Evolutionary conservation across 176 grass and related monocot genomes (phyloP).

Genomic region (Aegilops tauschii): DNA sequence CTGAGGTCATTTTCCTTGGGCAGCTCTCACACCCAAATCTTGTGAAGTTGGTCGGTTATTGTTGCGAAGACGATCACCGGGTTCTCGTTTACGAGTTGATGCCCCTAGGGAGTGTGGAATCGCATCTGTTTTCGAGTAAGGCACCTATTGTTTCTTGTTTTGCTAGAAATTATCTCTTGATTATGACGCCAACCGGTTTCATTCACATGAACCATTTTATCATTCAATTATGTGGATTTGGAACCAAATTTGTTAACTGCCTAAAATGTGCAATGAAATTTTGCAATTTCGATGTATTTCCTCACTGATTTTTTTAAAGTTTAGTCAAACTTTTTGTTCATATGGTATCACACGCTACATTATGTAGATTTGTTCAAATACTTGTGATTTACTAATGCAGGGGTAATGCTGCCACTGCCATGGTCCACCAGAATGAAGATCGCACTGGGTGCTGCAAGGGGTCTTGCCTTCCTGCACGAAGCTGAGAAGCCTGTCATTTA

Average conservation of each 20-base stretch:
- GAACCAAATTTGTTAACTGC: not conserved
- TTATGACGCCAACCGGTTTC: not conserved
- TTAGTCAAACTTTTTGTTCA: not conserved
- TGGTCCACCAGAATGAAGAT: constrained; percentile 79
- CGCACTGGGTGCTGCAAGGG: constrained; percentile 67
- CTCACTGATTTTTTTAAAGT: not conserved
- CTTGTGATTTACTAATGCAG: constrained; percentile 23
- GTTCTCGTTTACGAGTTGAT: constrained; percentile 83
- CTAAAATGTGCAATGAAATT: not conserved
- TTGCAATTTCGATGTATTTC: not conserved
- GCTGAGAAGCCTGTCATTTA: constrained; percentile 83
- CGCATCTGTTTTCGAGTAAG: constrained; percentile 74
- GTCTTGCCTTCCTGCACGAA: constrained; percentile 72
- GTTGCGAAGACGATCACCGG: constrained; percentile 66
- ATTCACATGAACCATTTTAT: not conserved
- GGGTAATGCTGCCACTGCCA: constrained; percentile 52
- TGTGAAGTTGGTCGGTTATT: constrained; percentile 78
- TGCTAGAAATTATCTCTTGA: not conserved
- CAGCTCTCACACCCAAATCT: constrained; percentile 88
- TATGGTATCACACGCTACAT: not conserved
- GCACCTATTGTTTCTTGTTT: not conserved
- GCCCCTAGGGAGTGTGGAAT: constrained; percentile 74
- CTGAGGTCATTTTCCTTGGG: constrained; percentile 83
- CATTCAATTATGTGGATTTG: not conserved
- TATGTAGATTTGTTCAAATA: not conserved